A percentile compares a stretch with the other conserved stretches of the same genome.
Conservation (phyloP, 2,329 filamentous ascomycete genomes). For the Tympanopsis confertula region DNA sequence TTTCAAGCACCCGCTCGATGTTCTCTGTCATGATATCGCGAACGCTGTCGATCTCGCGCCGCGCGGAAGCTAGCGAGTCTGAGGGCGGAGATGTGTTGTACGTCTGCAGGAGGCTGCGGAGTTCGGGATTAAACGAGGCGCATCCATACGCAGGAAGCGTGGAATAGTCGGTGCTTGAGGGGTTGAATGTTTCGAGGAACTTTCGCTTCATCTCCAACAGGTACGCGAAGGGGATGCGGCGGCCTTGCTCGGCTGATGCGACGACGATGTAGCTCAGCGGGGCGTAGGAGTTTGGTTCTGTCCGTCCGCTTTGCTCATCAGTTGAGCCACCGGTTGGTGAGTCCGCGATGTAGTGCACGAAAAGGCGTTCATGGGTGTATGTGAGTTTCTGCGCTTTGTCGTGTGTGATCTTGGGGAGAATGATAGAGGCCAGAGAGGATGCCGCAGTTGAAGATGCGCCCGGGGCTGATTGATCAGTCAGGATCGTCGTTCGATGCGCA, state of each 20-base stretch:
- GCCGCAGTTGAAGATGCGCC: neutral
- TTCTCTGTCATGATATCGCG: slow-evolving; percentile 91
- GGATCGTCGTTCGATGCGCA: neutral
- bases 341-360: slow-evolving; percentile 1
- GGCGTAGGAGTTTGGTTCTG: neutral
- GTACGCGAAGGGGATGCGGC: slow-evolving; percentile 1
- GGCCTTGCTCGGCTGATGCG: slow-evolving; percentile 1
- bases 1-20: slow-evolving; percentile 78
- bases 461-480: neutral
- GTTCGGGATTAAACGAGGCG: neutral
- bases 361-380: neutral
- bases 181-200: neutral
- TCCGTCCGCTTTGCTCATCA: neutral
- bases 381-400: slow-evolving; percentile 1
- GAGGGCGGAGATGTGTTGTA: neutral
- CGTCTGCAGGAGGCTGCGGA: neutral
- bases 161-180: neutral
- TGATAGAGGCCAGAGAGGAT: neutral
- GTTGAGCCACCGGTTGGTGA: neutral
- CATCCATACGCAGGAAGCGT: slow-evolving; percentile 1
- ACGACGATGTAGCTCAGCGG: slow-evolving; percentile 1
- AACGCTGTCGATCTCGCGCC: slow-evolving; percentile 64
- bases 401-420: slow-evolving; percentile 1
- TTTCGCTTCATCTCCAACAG: slow-evolving; percentile 1
- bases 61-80: neutral